Evolutionary conservation across 805 yeast genomes (phyloP), one percentile per base, ranked within the genome.

Genomic region (Pichia nakasei): DNA sequence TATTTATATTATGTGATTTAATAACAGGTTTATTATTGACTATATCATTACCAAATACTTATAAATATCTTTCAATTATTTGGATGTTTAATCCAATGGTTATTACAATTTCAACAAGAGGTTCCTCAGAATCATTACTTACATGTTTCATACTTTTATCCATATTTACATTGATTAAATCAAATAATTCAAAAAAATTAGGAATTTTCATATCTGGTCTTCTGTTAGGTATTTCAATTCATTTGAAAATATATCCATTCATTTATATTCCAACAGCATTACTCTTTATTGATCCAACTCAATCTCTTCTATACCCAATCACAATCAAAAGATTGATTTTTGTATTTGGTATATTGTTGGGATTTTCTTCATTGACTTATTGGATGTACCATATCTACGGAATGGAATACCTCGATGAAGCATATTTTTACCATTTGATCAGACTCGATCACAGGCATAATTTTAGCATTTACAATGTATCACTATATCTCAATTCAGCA

Each of bases 41-140:
- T 53, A 59, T 33, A 5, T 29, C 44, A 26, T 36, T 49, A 35
- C 47, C 49, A 11, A 19, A 22, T 2, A 35, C 40, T 7, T 34
- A 15, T 4, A 42, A 36, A 20, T 50, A 42, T 19, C 43, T 56
- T 38, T 50, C 59, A 21, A 35, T 56, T 9, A 35, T 91, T 5
- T 93, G 97, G 97, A 68, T 93, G 18, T 68, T 87, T 52, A 93
- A 93, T 59, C 97, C 98, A 15, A 85, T 93, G 93, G 97, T 89
- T 0, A 77, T 82, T 27, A 87, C 95, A 1, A 93, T 93, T 39
- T 80, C 91, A 51, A 87, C 97, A 0, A 70, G 98, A 38, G 98
- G 98, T 1, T 85, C 93, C 22, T 83, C 96, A 0, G 98, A 93
- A 57, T 88, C 96, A 48, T 70, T 93, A 1, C 62, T 93, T 38